phyloP scores from a whole-genome alignment of 2,329 filamentous ascomycete species.

The Elsinoe batatas region DNA sequence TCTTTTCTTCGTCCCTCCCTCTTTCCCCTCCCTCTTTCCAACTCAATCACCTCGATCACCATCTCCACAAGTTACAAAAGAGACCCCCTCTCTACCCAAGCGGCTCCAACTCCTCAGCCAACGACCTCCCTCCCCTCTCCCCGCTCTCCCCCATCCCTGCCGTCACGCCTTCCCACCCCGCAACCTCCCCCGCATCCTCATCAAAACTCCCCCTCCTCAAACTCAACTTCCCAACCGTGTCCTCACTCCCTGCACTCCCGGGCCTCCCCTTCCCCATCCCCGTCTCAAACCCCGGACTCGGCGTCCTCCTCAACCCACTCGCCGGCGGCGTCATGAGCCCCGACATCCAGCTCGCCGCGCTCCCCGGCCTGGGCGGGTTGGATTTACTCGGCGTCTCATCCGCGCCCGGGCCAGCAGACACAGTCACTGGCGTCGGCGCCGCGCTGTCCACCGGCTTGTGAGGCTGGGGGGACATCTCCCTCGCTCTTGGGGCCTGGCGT shows the following conservation, averaged over 20 bases:
- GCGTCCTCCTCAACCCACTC: constrained; percentile 57
- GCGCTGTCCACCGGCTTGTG: background rate
- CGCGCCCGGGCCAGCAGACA: constrained; percentile 22
- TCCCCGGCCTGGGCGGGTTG: constrained; percentile 39
- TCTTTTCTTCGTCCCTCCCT: background rate
- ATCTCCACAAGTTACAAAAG: no score
- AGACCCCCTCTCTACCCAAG: background rate
- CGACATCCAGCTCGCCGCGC: constrained; percentile 55
- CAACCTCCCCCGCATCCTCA: constrained; percentile 13
- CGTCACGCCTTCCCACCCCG: background rate
- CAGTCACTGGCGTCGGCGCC: constrained; percentile 15
- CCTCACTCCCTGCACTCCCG: background rate
- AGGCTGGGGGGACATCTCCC: background rate
- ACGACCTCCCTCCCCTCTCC: background rate
- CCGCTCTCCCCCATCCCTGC: background rate
- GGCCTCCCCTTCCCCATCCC: constrained; percentile 16
- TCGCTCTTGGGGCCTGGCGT: background rate
- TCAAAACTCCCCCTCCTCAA: constrained; percentile 8
- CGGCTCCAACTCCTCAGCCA: constrained; percentile 10
- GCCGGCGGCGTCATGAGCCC: constrained; percentile 86
- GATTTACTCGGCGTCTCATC: constrained; percentile 45
- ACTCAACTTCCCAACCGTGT: background rate
- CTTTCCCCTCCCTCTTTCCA: background rate
- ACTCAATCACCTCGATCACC: background rate
- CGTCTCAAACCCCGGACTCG: constrained; percentile 28